A percentile compares a stretch with the other conserved stretches of the same genome.
Evolutionary conservation across 768 basidiomycete genomes (phyloP).

Genomic region (Sutorius australiensis): DNA sequence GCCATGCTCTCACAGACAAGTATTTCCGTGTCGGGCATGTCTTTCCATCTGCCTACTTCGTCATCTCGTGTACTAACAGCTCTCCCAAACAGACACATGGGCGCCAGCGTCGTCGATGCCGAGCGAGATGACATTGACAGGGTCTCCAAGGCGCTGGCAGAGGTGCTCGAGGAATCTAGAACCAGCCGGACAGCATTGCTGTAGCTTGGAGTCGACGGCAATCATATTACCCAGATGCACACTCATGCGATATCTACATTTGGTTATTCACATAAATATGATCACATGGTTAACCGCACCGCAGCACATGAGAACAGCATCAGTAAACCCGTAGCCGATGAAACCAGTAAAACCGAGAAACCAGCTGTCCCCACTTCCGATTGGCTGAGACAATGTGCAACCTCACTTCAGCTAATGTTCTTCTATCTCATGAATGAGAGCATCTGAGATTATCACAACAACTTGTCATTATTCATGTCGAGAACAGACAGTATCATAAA

Average conservation of each 20-base stretch:
- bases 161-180: slow-evolving; percentile 42
- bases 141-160: slow-evolving; percentile 62
- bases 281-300: background rate
- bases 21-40: slow-evolving; percentile 88
- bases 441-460: no score
- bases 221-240: background rate
- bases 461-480: no score
- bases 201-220: background rate
- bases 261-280: background rate
- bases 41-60: background rate
- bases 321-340: no score
- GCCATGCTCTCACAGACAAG: slow-evolving; percentile 45
- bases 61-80: background rate
- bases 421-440: no score
- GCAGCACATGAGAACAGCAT: no score
- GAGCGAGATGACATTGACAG: slow-evolving; percentile 72
- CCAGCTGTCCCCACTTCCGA: no score
- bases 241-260: background rate
- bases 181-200: slow-evolving; percentile 12
- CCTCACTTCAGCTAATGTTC: no score
- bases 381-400: no score
- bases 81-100: slow-evolving; percentile 70
- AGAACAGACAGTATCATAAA: no score
- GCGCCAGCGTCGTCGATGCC: slow-evolving; percentile 69
- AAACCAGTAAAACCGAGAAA: no score